Percentiles rank a stretch among this genome's conserved stretches.
These are phyloP conservation scores for Neonectria neomacrospora DNA, from an alignment of 2,329 filamentous ascomycete species.

Conservation along the genomic window DNA sequence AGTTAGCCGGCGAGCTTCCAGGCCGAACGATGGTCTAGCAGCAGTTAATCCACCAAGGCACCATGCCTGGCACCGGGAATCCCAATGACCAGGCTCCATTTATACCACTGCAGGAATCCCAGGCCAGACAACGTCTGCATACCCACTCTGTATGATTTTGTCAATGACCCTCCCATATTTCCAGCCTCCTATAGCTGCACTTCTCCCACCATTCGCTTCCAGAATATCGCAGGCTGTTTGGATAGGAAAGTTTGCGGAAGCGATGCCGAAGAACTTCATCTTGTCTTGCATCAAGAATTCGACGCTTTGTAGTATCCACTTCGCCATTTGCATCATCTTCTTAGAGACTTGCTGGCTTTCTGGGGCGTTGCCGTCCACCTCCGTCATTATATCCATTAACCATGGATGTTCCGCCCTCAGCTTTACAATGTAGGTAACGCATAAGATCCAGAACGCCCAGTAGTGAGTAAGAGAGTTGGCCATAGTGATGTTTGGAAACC, in stretches of 20 bases:
- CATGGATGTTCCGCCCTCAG: background rate
- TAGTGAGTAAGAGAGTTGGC: slow-evolving; percentile 53
- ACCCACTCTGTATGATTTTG: background rate
- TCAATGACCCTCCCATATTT: background rate
- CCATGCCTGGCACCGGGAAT: too few species aligned
- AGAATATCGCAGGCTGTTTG: slow-evolving; percentile 26
- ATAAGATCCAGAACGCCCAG: slow-evolving; percentile 53
- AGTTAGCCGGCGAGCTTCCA: too few species aligned
- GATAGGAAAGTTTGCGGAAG: slow-evolving; percentile 49
- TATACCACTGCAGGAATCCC: background rate
- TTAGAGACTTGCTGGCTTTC: background rate
- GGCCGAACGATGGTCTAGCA: too few species aligned
- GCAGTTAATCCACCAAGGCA: too few species aligned
- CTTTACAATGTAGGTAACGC: slow-evolving; percentile 43
- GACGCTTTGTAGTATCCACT: slow-evolving; percentile 48
- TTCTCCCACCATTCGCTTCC: background rate
- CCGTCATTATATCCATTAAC: background rate
- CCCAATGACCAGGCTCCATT: too few species aligned
- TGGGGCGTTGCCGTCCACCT: background rate
- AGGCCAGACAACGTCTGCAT: background rate
- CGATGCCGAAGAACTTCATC: slow-evolving; percentile 53
- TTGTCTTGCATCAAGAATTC: slow-evolving; percentile 52
- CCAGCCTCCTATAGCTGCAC: background rate
- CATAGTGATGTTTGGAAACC: slow-evolving; percentile 49
- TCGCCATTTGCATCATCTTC: slow-evolving; percentile 32